Evolutionary conservation across 441 rosid species (phyloP).

Genomic region (Mallotus repandus): DNA sequence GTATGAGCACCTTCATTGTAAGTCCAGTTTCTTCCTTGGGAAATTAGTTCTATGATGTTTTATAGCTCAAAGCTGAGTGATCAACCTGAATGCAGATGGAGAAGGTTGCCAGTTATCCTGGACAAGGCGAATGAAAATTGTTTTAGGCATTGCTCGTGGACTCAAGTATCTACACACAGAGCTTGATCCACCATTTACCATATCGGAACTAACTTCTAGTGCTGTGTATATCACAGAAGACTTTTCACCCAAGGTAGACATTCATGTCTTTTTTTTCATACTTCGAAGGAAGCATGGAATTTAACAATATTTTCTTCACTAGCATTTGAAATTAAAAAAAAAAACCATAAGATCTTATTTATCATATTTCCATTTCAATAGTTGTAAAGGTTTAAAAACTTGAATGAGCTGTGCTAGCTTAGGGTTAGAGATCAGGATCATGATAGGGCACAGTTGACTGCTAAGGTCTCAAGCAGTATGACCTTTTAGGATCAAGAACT

Average conservation of each 20-base stretch:
- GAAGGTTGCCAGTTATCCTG: slow-evolving; percentile 87
- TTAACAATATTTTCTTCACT: not conserved
- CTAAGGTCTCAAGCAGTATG: too few relatives aligned
- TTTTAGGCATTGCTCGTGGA: slow-evolving; percentile 81
- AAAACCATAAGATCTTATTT: too few relatives aligned
- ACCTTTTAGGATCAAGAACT: too few relatives aligned
- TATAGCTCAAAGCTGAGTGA: slow-evolving; percentile 22
- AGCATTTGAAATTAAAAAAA: not conserved
- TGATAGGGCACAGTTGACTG: too few relatives aligned
- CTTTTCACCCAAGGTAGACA: slow-evolving; percentile 82
- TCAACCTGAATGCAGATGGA: slow-evolving; percentile 60
- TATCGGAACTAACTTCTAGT: slow-evolving; percentile 84
- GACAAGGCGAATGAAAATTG: slow-evolving; percentile 89
- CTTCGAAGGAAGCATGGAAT: not conserved
- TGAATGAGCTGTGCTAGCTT: too few relatives aligned
- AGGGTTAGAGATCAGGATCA: too few relatives aligned
- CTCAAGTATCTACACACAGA: slow-evolving; percentile 89
- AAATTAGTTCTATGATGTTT: slow-evolving; percentile 11
- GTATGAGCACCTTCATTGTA: slow-evolving; percentile 94
- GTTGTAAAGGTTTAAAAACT: too few relatives aligned
- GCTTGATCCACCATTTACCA: slow-evolving; percentile 86
- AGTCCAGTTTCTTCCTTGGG: slow-evolving; percentile 29
- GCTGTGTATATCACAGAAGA: slow-evolving; percentile 96
- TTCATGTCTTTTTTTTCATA: not conserved
- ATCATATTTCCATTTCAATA: too few relatives aligned